Evolutionary conservation across 2,329 filamentous ascomycete genomes (phyloP).

Genomic region (Aspergillus unguis): DNA sequence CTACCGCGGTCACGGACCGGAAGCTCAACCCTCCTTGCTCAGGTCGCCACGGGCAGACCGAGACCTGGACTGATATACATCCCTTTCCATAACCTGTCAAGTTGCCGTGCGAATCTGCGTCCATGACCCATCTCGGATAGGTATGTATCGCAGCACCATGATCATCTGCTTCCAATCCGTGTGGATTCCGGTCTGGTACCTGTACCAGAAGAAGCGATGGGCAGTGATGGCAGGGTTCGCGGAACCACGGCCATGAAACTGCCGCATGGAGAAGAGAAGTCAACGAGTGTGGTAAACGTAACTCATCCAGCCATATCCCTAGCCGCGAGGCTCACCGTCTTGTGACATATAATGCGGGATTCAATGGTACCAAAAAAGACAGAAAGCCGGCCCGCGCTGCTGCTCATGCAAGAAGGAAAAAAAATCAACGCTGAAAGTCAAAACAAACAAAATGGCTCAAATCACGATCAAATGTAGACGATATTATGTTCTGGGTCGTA

Average conservation of each 20-base stretch:
- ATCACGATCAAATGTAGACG: conserved; percentile 22
- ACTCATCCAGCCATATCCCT: conserved; percentile 44
- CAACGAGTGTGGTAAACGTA: conserved; percentile 29
- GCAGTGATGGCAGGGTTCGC: conserved; percentile 26
- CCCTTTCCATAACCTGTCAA: neutral
- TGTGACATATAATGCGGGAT: conserved; percentile 46
- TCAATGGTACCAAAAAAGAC: conserved; percentile 36
- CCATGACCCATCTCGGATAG: conserved; percentile 37
- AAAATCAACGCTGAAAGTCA: conserved; percentile 30
- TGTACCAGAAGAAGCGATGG: conserved; percentile 39
- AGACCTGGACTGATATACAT: conserved; percentile 2
- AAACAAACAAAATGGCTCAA: conserved; percentile 1
- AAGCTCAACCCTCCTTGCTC: conserved; percentile 24
- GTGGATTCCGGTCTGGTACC: conserved; percentile 38
- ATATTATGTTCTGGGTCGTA: conserved; percentile 30
- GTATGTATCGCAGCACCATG: conserved; percentile 23
- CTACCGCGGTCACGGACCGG: conserved; percentile 34
- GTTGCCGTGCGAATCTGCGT: conserved; percentile 16
- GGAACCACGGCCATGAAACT: conserved; percentile 15
- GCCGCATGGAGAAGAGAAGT: conserved; percentile 7
- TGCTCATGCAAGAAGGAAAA: conserved; percentile 42
- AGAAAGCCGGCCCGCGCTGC: conserved; percentile 46
- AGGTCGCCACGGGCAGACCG: conserved; percentile 28
- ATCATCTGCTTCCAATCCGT: conserved; percentile 16
- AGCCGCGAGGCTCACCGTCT: conserved; percentile 51